These are phyloP conservation scores for Seiridium cupressi DNA, from an alignment of 2,329 filamentous ascomycete genomes.

Conservation along the genomic window DNA sequence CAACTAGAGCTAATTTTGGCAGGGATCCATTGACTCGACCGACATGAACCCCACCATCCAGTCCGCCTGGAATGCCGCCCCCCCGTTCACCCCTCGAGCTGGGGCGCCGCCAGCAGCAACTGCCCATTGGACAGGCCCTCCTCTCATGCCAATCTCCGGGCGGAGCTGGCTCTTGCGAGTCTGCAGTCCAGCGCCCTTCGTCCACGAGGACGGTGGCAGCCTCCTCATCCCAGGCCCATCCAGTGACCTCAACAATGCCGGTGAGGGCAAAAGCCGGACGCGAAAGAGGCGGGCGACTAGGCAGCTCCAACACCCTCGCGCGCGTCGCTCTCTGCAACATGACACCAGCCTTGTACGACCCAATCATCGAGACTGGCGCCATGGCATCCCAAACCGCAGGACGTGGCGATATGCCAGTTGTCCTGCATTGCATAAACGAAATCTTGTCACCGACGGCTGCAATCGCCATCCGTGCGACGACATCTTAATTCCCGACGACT, in stretches of 20 bases:
- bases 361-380: constrained; percentile 2
- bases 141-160: too few relatives aligned
- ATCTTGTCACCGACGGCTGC: constrained; percentile 1
- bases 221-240: too few relatives aligned
- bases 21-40: neutral
- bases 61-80: too few relatives aligned
- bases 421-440: constrained; percentile 35
- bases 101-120: too few relatives aligned
- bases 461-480: neutral
- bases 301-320: neutral
- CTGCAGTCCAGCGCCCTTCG: too few relatives aligned
- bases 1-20: neutral
- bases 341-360: neutral
- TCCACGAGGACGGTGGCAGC: too few relatives aligned
- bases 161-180: too few relatives aligned
- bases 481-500: neutral
- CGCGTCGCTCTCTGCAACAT: neutral
- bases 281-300: neutral
- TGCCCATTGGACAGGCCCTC: too few relatives aligned
- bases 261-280: neutral
- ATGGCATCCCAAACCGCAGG: constrained; percentile 8
- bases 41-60: neutral
- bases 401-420: constrained; percentile 31
- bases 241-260: neutral
- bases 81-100: too few relatives aligned